Evolutionary conservation across 345 rosid species (phyloP).

Genomic region (Ceriops zippeliana): DNA sequence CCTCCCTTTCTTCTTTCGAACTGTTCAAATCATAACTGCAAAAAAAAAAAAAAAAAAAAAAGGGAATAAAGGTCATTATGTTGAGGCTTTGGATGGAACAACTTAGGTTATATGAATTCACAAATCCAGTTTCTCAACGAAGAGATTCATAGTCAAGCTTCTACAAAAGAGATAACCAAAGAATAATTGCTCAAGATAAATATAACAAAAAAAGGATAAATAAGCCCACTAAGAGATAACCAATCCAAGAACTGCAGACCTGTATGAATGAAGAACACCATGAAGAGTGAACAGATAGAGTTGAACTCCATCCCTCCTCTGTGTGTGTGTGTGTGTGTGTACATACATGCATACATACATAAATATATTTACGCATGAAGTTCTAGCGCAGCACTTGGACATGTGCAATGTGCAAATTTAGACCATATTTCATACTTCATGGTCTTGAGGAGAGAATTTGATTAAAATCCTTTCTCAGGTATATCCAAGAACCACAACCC

Average conservation of each 20-base stretch:
- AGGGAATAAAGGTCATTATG: background rate
- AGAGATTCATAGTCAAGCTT: conserved; percentile 1
- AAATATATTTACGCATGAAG: no score
- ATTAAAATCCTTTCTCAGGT: conserved; percentile 1
- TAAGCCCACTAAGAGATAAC: background rate
- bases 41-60: conserved; percentile 4
- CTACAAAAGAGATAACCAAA: background rate
- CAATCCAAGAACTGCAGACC: background rate
- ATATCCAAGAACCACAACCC: background rate
- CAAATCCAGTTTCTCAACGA: no score
- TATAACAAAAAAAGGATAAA: background rate
- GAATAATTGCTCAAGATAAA: background rate
- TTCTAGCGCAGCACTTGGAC: no score
- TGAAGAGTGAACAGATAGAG: background rate
- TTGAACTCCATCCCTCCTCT: background rate
- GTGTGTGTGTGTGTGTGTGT: no score
- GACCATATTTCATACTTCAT: background rate
- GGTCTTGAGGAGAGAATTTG: background rate
- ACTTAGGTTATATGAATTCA: no score
- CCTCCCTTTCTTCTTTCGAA: conserved; percentile 71
- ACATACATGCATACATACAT: no score
- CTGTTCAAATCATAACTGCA: conserved; percentile 76
- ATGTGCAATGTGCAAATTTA: no score
- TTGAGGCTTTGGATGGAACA: background rate
- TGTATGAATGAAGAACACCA: background rate